Evolutionary conservation across 345 rosid species (phyloP), one percentile per base, ranked within the genome.

Genomic region (Heritiera littoralis): DNA sequence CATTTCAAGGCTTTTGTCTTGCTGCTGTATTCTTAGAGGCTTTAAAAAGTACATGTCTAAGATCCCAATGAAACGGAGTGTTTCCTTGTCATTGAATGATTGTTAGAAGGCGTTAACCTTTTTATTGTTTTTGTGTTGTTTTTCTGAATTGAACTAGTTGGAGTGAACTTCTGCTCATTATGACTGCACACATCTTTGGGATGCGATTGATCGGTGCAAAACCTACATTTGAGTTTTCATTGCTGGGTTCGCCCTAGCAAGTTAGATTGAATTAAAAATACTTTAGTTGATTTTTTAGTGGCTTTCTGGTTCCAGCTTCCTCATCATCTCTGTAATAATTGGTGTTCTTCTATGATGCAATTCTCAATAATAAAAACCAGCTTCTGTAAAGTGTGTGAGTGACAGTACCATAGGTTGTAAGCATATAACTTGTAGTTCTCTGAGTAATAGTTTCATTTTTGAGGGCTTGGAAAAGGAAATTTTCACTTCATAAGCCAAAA

Each of bases 281-380:
- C 5, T 45, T 20, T 68, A 11, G 54, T 68, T 6, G n/a, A n/a
- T 43, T 18, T 59, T 20, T 9, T 35, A 6, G 41, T 64, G 45
- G 45, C 20, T 35, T 64, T 64, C 9, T 35, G 43, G n/a, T 35
- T 64, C 20, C 45, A 1, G 13, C 43, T 14, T 64, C n/a, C 68
- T 67, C 72, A n/a, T 67, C 52, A 5, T 23, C 35, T 67, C 32
- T 68, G 35, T 69, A 52, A 68, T 68, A 43, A 20, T 46, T 46
- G 55, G 55, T 10, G 35, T 46, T 35, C 10, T 68, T 46, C 73
- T 69, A 18, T 23, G 38, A 14, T 20, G 73, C 73, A 20, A 46
- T 68, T 67, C 8, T 67, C 54, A n/a, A 68, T 20, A 55, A 45
- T 46, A 11, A 2, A 41, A 46, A 68, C 14, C 55, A 5, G 38